phyloP scores from a whole-genome alignment of 2,329 filamentous ascomycete genomes.

The Ophiostoma himal-ulmi region DNA sequence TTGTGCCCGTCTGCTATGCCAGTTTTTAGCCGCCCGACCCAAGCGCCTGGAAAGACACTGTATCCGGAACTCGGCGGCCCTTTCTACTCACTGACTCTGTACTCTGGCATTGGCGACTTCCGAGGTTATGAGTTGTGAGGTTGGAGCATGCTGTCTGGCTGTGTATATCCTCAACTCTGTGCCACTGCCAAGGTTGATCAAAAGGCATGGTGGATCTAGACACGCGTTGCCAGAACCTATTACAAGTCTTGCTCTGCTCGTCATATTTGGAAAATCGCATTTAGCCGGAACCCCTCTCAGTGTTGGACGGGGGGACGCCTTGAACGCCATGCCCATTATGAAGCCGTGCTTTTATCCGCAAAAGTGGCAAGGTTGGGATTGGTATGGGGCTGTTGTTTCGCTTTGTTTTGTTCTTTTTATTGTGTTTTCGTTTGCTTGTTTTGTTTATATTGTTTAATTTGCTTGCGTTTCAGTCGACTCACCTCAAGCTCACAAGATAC shows the following conservation, averaged over 20 bases:
- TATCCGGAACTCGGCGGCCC: background rate
- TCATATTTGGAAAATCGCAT: background rate
- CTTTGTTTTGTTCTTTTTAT: background rate
- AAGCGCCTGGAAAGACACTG: background rate
- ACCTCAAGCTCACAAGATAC: background rate
- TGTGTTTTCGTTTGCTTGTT: background rate
- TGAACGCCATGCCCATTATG: background rate
- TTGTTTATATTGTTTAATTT: background rate
- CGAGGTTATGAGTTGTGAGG: background rate
- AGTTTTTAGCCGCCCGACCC: background rate
- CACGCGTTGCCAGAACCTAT: too few species aligned
- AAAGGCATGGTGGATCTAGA: background rate
- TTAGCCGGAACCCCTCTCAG: constrained; percentile 10
- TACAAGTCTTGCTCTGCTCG: background rate
- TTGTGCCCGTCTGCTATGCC: background rate
- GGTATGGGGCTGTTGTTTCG: background rate
- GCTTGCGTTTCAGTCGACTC: background rate
- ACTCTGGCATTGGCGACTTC: background rate
- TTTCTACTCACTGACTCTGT: background rate
- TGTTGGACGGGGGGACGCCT: background rate
- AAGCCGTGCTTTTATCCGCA: constrained; percentile 2
- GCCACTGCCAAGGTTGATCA: background rate
- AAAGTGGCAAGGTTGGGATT: background rate
- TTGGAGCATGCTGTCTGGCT: background rate
- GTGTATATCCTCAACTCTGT: background rate